A percentile compares a stretch with the other conserved stretches of the same genome.
Conservation (phyloP, 116 monocot species). For the Trichopus zeylanicus region DNA sequence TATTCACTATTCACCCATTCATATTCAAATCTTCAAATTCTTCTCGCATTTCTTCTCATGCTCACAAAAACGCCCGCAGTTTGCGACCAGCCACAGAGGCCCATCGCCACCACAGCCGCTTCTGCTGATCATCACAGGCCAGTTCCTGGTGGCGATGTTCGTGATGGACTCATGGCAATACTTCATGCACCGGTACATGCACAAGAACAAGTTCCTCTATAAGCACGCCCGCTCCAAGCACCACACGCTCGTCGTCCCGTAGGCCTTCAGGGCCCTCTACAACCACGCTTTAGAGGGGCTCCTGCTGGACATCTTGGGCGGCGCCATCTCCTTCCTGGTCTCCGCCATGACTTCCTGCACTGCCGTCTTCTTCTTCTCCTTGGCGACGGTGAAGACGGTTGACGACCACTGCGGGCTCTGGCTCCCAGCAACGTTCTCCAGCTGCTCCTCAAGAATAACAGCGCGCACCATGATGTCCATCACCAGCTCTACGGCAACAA, state of each 20-base stretch:
- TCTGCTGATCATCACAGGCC: conserved; percentile 11
- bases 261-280: conserved; percentile 60
- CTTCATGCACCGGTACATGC: conserved; percentile 70
- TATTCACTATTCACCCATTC: conserved; percentile 12
- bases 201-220: conserved; percentile 61
- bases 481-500: conserved; percentile 55
- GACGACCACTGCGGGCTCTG: conserved; percentile 63
- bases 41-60: too few relatives aligned
- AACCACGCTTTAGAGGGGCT: conserved; percentile 61
- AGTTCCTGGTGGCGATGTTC: conserved; percentile 45
- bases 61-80: too few relatives aligned
- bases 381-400: conserved; percentile 55
- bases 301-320: conserved; percentile 47
- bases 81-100: too few relatives aligned
- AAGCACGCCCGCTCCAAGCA: conserved; percentile 62
- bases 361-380: conserved; percentile 58
- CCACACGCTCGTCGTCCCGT: conserved; percentile 53
- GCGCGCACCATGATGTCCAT: conserved; percentile 64
- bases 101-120: conserved; percentile 23
- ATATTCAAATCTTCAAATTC: too few relatives aligned
- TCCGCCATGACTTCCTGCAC: conserved; percentile 50
- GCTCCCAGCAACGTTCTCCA: conserved; percentile 52
- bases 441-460: conserved; percentile 39
- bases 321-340: conserved; percentile 46
- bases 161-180: conserved; percentile 72